Percentiles rank a stretch among this genome's conserved stretches.
These are phyloP conservation scores for Microthlaspi erraticum DNA, from an alignment of 345 rosid species.

Conservation along the genomic window DNA sequence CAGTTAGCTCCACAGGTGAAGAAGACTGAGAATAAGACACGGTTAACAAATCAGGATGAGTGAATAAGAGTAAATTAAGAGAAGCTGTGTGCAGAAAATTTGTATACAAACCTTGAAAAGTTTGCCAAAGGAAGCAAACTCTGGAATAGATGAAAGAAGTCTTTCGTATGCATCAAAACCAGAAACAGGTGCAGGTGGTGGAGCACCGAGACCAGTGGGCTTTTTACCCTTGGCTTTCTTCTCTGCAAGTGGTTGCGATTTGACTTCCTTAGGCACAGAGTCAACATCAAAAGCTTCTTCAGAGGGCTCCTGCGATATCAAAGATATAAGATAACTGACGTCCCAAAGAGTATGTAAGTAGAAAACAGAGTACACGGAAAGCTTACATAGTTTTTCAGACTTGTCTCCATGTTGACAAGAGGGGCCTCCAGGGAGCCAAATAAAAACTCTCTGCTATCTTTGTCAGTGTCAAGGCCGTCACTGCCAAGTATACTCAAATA, in stretches of 20 bases:
- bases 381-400: conserved; percentile 89
- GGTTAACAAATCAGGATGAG: conserved; percentile 3
- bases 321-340: conserved; percentile 37
- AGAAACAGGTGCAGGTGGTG: conserved; percentile 63
- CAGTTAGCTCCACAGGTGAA: conserved; percentile 89
- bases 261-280: conserved; percentile 88
- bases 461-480: conserved; percentile 67
- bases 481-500: conserved; percentile 78
- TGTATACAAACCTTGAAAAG: conserved; percentile 76
- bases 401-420: conserved; percentile 80
- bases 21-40: conserved; percentile 62
- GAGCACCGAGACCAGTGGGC: conserved; percentile 84
- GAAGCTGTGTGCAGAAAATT: conserved; percentile 6
- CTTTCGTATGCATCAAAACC: conserved; percentile 80
- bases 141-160: conserved; percentile 81
- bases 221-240: conserved; percentile 92
- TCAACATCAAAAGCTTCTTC: conserved; percentile 81
- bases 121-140: conserved; percentile 80
- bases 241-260: conserved; percentile 84
- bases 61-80: conserved; percentile 4
- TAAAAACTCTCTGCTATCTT: conserved; percentile 65
- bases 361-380: conserved; percentile 32
- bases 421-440: conserved; percentile 87
- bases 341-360: conserved; percentile 2
- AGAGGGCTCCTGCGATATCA: conserved; percentile 70